A percentile compares a stretch with the other conserved stretches of the same genome.
Conservation (phyloP, 768 basidiomycete species). For the Panellus pusillus region DNA sequence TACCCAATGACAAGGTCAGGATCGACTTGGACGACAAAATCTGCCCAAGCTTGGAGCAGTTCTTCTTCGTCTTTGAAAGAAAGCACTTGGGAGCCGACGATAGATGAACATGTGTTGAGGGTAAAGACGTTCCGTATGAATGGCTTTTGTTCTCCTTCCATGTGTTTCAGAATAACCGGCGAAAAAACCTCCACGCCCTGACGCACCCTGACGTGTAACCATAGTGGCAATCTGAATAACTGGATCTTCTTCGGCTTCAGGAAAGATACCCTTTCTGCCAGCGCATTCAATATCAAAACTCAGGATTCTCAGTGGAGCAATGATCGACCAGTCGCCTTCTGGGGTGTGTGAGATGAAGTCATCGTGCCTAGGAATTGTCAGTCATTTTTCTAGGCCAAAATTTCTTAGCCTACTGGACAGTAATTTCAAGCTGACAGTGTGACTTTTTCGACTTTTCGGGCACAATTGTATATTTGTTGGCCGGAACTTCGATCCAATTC, state of each 20-base stretch:
- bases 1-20: conserved; percentile 97
- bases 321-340: conserved; percentile 88
- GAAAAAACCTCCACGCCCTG: neutral
- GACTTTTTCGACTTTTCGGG: conserved; percentile 62
- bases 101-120: conserved; percentile 89
- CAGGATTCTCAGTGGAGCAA: conserved; percentile 90
- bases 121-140: conserved; percentile 98
- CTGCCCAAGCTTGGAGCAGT: conserved; percentile 82
- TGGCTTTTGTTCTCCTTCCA: conserved; percentile 81
- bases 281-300: conserved; percentile 99
- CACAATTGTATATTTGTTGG: conserved; percentile 75
- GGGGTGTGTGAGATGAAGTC: conserved; percentile 87
- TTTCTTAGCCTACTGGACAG: conserved; percentile 54
- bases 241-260: conserved; percentile 86
- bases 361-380: conserved; percentile 58
- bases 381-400: conserved; percentile 3
- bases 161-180: neutral
- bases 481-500: conserved; percentile 97
- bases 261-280: conserved; percentile 95
- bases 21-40: conserved; percentile 87
- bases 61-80: conserved; percentile 73
- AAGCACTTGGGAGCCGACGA: conserved; percentile 96
- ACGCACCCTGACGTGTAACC: conserved; percentile 94
- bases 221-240: conserved; percentile 99
- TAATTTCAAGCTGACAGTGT: conserved; percentile 87